Evolutionary conservation across 805 yeast genomes (phyloP).

Genomic region (Candida peoriensis): DNA sequence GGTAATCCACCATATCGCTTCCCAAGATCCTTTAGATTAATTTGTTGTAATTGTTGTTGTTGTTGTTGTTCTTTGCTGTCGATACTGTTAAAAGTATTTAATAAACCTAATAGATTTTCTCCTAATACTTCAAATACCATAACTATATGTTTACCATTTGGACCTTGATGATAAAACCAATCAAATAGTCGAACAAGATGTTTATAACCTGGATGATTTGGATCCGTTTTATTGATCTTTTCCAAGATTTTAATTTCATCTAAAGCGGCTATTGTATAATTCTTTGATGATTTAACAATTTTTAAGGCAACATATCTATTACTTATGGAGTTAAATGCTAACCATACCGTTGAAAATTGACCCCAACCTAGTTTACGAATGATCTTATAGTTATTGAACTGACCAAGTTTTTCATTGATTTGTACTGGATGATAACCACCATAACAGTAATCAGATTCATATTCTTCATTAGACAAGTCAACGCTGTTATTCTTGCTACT

Average conservation of each 20-base stretch:
- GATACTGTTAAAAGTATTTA: conserved; percentile 36
- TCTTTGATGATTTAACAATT: conserved; percentile 49
- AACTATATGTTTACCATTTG: conserved; percentile 59
- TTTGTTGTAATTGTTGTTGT: not conserved
- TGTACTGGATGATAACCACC: conserved; percentile 66
- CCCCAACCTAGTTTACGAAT: conserved; percentile 67
- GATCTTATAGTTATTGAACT: conserved; percentile 38
- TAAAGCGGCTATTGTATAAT: conserved; percentile 56
- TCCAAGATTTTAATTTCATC: conserved; percentile 55
- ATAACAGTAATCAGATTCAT: conserved; percentile 42
- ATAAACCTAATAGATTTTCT: conserved; percentile 48
- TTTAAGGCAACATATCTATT: conserved; percentile 55
- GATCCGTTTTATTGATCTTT: conserved; percentile 24
- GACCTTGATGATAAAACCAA: conserved; percentile 52
- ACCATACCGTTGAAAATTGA: conserved; percentile 69
- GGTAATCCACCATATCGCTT: conserved; percentile 51
- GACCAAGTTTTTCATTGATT: conserved; percentile 49
- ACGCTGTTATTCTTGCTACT: no score
- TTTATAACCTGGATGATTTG: conserved; percentile 43
- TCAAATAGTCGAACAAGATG: conserved; percentile 51
- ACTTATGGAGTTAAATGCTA: conserved; percentile 37
- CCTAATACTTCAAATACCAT: conserved; percentile 66
- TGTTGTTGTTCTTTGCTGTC: no score
- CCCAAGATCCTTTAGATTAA: conserved; percentile 20
- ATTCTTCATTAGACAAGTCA: conserved; percentile 39